phyloP scores from a whole-genome alignment of 768 basidiomycete species.

The Pleurotus platypus region DNA sequence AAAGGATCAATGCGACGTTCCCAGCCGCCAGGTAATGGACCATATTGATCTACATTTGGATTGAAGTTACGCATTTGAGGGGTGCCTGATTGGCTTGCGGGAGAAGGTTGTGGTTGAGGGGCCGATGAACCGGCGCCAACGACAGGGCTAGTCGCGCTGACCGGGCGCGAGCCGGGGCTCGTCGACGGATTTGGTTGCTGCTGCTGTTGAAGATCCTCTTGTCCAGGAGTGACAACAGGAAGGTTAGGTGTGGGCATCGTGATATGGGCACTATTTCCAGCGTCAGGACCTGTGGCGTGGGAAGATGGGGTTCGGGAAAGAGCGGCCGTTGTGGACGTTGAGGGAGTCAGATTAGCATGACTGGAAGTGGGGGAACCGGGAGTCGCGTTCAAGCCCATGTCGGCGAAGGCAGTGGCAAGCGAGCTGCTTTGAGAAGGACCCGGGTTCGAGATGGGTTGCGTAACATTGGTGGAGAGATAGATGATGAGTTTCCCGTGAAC shows the following conservation, averaged over 20 bases:
- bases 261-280: constrained; percentile 21
- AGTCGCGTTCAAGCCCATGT: constrained; percentile 59
- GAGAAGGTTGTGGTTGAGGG: constrained; percentile 20
- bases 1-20: constrained; percentile 96
- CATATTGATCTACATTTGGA: constrained; percentile 91
- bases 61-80: constrained; percentile 82
- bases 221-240: constrained; percentile 19
- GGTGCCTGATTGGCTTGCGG: constrained; percentile 42
- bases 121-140: constrained; percentile 17
- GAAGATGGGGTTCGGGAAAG: constrained; percentile 67
- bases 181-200: constrained; percentile 19
- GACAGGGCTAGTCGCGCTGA: constrained; percentile 9
- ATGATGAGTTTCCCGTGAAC: constrained; percentile 98
- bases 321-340: constrained; percentile 29
- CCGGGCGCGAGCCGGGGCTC: constrained; percentile 22
- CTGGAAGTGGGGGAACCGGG: constrained; percentile 57
- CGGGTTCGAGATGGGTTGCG: constrained; percentile 79
- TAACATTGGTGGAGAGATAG: constrained; percentile 90
- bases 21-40: constrained; percentile 89
- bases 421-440: constrained; percentile 71
- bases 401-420: constrained; percentile 53
- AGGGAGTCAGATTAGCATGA: constrained; percentile 36
- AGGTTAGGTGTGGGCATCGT: constrained; percentile 19
- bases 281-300: constrained; percentile 53
- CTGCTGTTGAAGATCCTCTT: constrained; percentile 19